Percentiles rank a stretch among this genome's conserved stretches.
Evolutionary conservation across 1,139 yeast species (phyloP).

Genomic region (Lodderomyces beijingensis): DNA sequence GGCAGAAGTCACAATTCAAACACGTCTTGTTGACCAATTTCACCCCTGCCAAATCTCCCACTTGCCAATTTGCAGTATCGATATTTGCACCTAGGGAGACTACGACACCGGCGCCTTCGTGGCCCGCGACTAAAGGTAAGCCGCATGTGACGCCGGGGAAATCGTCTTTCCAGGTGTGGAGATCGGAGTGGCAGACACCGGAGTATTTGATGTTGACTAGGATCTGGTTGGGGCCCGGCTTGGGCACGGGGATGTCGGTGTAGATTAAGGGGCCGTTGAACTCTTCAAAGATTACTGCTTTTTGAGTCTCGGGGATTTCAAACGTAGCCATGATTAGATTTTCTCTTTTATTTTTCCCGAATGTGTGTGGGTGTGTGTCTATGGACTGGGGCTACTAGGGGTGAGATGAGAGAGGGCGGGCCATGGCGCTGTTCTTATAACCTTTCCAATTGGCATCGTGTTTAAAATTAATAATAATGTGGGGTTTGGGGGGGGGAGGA

Average conservation of each 20-base stretch:
- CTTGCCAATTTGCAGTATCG: constrained; percentile 49
- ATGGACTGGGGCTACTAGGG: too few species aligned
- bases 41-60: constrained; percentile 77
- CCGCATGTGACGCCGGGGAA: constrained; percentile 59
- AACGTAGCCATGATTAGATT: not conserved
- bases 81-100: constrained; percentile 69
- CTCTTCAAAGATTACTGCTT: constrained; percentile 67
- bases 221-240: constrained; percentile 55
- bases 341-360: too few species aligned
- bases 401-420: too few species aligned
- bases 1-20: constrained; percentile 69
- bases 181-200: constrained; percentile 66
- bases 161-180: constrained; percentile 73
- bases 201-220: constrained; percentile 61
- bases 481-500: too few species aligned
- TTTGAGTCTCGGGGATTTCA: constrained; percentile 56
- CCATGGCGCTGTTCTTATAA: too few species aligned
- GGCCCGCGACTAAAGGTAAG: constrained; percentile 75
- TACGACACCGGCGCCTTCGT: constrained; percentile 84
- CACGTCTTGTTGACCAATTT: constrained; percentile 75
- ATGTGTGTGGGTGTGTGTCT: too few species aligned
- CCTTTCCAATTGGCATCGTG: too few species aligned
- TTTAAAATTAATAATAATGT: too few species aligned
- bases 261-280: constrained; percentile 61
- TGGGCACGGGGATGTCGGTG: constrained; percentile 62